Percentiles rank a stretch among this genome's conserved stretches.
Evolutionary conservation across 192 early-diverging fungal genomes (phyloP).

Genomic region (Coemansia sp.): DNA sequence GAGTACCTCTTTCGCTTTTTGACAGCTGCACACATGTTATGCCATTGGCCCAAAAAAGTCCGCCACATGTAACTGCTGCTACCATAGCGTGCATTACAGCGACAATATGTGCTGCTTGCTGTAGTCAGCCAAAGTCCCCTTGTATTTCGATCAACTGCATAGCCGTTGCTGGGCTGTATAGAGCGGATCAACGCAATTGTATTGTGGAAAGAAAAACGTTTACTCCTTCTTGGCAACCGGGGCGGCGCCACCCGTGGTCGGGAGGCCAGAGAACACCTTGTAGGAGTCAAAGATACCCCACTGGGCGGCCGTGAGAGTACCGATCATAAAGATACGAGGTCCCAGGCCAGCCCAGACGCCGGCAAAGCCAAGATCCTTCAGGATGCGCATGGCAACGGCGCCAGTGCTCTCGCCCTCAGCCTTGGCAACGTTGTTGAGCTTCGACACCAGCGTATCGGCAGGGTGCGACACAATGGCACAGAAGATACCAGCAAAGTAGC

Average conservation of each 20-base stretch:
- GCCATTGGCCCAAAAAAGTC: too few species aligned
- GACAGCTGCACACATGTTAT: too few species aligned
- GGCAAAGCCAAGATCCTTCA: conserved; percentile 62
- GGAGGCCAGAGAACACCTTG: conserved; percentile 69
- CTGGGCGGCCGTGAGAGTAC: conserved; percentile 83
- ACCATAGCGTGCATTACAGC: too few species aligned
- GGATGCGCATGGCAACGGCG: conserved; percentile 47
- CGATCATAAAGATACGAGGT: conserved; percentile 89
- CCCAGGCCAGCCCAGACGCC: conserved; percentile 79
- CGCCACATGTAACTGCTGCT: too few species aligned
- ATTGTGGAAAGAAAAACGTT: neutral
- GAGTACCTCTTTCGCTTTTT: too few species aligned
- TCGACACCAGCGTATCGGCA: conserved; percentile 78
- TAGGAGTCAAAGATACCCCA: conserved; percentile 84
- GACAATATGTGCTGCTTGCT: too few species aligned
- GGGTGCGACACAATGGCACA: conserved; percentile 90
- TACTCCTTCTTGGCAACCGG: conserved; percentile 51
- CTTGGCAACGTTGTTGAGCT: conserved; percentile 63
- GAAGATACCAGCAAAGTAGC: conserved; percentile 85
- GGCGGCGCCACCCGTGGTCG: conserved; percentile 61
- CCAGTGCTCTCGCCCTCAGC: conserved; percentile 58
- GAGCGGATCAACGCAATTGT: conserved; percentile 2
- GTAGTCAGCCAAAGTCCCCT: too few species aligned
- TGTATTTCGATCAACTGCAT: too few species aligned
- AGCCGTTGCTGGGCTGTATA: conserved; percentile 13